These are phyloP conservation scores for Lasiodiplodia gonubiensis DNA, from an alignment of 2,329 filamentous ascomycete species.

Conservation along the genomic window DNA sequence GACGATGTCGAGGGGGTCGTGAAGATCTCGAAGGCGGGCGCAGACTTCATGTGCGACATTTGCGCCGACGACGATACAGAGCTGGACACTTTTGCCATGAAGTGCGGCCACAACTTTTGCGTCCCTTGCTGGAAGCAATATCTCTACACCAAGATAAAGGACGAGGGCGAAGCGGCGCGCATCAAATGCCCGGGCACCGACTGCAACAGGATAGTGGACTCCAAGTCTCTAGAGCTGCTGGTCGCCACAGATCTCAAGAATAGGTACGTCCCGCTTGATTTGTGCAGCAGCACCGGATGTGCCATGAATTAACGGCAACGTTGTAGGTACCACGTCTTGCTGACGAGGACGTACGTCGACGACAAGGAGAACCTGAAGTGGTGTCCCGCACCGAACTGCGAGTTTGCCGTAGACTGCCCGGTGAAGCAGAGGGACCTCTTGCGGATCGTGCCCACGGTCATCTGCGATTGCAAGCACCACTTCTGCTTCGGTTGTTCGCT, in stretches of 20 bases:
- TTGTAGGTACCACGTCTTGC: slow-evolving; percentile 78
- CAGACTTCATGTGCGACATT: slow-evolving; percentile 88
- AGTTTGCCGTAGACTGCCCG: slow-evolving; percentile 86
- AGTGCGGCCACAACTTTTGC: slow-evolving; percentile 92
- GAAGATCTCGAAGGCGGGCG: slow-evolving; percentile 69
- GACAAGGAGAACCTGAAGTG: slow-evolving; percentile 95
- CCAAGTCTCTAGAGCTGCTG: slow-evolving; percentile 82
- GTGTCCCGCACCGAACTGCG: slow-evolving; percentile 97
- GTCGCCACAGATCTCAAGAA: slow-evolving; percentile 62
- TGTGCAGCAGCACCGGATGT: too few species aligned
- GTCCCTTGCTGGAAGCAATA: slow-evolving; percentile 93
- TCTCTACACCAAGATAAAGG: slow-evolving; percentile 87
- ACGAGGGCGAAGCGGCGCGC: slow-evolving; percentile 91
- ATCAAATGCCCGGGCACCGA: slow-evolving; percentile 91
- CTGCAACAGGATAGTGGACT: slow-evolving; percentile 90
- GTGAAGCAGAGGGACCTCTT: slow-evolving; percentile 87
- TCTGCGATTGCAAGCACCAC: slow-evolving; percentile 79
- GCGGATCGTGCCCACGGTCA: slow-evolving; percentile 86
- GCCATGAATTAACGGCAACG: slow-evolving; percentile 29
- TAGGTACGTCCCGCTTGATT: slow-evolving; percentile 49
- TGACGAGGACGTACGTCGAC: slow-evolving; percentile 94
- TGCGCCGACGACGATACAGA: slow-evolving; percentile 87
- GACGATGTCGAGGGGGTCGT: slow-evolving; percentile 59
- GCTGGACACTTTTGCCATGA: slow-evolving; percentile 87
- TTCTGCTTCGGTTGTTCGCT: slow-evolving; percentile 97